A percentile compares a stretch with the other conserved stretches of the same genome.
Evolutionary conservation across 495 filamentous ascomycete species (phyloP).

Genomic region (Penicillium parvum): DNA sequence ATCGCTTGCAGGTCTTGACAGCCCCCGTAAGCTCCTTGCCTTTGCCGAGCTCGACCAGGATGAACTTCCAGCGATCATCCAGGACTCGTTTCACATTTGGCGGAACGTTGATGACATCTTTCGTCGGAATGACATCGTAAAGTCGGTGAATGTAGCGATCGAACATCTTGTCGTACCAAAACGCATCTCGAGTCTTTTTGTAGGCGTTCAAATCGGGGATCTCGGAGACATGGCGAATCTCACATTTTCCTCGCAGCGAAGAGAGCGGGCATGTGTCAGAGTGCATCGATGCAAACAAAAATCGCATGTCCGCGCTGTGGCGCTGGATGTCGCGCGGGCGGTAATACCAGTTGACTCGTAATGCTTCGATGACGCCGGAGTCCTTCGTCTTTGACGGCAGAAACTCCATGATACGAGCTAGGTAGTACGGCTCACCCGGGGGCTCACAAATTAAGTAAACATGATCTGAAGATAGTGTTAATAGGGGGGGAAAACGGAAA

Average conservation of each 20-base stretch:
- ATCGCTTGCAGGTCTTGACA: constrained; percentile 94
- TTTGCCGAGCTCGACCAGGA: constrained; percentile 85
- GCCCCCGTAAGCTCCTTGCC: constrained; percentile 94
- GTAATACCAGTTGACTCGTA: constrained; percentile 98
- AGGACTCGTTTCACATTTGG: constrained; percentile 89
- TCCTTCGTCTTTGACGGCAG: constrained; percentile 72
- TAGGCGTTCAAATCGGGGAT: constrained; percentile 80
- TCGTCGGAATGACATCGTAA: constrained; percentile 93
- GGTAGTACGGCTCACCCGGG: constrained; percentile 95
- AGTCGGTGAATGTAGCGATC: constrained; percentile 97
- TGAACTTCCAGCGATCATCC: constrained; percentile 91
- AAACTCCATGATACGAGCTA: constrained; percentile 98
- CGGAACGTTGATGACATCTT: constrained; percentile 92
- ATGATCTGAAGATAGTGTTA: constrained; percentile 60
- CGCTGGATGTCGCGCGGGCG: constrained; percentile 92
- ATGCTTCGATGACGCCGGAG: constrained; percentile 69
- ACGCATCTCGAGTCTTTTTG: constrained; percentile 75
- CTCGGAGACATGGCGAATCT: constrained; percentile 80
- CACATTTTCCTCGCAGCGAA: constrained; percentile 86
- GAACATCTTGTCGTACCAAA: constrained; percentile 97
- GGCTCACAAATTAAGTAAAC: constrained; percentile 97
- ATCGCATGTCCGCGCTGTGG: constrained; percentile 80
- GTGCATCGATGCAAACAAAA: constrained; percentile 96
- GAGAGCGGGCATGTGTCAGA: constrained; percentile 92
- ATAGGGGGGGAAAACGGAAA: neutral